A percentile compares a stretch with the other conserved stretches of the same genome.
Evolutionary conservation across 225 moss, liverwort and hornwort genomes (phyloP).

Genomic region (Rhytidiadelphus loreus): DNA sequence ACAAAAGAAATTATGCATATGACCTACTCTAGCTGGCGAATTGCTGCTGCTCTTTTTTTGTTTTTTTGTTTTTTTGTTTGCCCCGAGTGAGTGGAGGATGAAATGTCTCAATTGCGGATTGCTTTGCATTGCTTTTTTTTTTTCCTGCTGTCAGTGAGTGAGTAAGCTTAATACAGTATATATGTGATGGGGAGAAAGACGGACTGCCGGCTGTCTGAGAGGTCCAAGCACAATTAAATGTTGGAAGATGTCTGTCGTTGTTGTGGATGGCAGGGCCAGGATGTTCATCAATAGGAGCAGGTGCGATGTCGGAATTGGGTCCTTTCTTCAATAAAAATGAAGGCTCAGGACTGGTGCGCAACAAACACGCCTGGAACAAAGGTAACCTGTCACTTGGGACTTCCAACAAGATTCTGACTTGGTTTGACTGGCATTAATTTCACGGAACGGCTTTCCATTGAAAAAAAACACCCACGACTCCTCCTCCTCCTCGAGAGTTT

Average conservation of each 20-base stretch:
- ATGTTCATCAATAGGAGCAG: conserved; percentile 81
- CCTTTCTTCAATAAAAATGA: conserved; percentile 58
- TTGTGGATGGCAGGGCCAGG: conserved; percentile 50
- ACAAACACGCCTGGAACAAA: conserved; percentile 68
- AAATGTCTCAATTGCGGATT: neutral
- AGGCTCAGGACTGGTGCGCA: conserved; percentile 35
- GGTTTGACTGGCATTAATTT: neutral
- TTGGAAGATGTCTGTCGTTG: neutral
- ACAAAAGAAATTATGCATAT: neutral
- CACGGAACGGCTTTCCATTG: neutral
- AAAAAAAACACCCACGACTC: too few species aligned
- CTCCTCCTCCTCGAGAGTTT: neutral
- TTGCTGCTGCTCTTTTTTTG: neutral
- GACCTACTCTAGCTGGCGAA: neutral
- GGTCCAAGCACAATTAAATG: neutral
- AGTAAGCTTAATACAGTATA: neutral
- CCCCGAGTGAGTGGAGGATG: neutral
- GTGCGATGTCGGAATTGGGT: conserved; percentile 66
- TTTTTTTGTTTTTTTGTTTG: neutral
- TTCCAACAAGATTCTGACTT: neutral
- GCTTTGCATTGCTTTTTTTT: neutral
- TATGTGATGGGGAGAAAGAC: neutral
- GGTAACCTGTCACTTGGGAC: neutral
- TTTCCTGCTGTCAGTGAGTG: neutral
- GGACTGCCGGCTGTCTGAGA: neutral